phyloP scores from a whole-genome alignment of 1,139 yeast species.

The Suhomyces chickasaworum region DNA sequence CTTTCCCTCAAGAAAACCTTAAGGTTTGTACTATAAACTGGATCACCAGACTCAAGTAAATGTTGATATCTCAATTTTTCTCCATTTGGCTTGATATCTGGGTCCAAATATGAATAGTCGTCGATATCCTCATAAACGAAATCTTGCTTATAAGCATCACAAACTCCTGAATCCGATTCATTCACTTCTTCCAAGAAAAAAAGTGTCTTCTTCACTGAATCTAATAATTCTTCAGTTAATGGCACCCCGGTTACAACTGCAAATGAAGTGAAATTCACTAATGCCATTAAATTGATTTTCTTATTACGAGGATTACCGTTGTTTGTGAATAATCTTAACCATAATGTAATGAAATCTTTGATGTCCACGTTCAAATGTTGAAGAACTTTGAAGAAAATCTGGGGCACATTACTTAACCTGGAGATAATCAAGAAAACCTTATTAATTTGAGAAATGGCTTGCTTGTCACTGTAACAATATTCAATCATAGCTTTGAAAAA shows the following conservation, averaged over 20 bases:
- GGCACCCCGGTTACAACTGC: conserved; percentile 32
- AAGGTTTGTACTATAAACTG: conserved; percentile 58
- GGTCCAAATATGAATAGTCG: conserved; percentile 50
- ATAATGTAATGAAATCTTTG: conserved; percentile 28
- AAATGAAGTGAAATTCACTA: conserved; percentile 43
- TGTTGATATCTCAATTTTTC: conserved; percentile 58
- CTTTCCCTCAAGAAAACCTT: conserved; percentile 25
- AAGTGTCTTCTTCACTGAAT: conserved; percentile 55
- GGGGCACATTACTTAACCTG: conserved; percentile 53
- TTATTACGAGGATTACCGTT: conserved; percentile 70
- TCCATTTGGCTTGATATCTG: conserved; percentile 53
- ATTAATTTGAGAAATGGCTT: conserved; percentile 49
- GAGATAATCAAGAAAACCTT: conserved; percentile 57
- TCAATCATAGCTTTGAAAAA: conserved; percentile 48
- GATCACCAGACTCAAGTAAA: conserved; percentile 52
- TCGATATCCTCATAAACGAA: conserved; percentile 55
- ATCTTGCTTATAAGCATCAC: conserved; percentile 63
- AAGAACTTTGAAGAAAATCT: conserved; percentile 42
- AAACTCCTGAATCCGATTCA: conserved; percentile 59
- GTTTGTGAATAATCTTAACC: conserved; percentile 45
- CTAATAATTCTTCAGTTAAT: conserved; percentile 28
- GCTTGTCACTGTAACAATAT: conserved; percentile 51
- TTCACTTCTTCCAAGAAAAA: conserved; percentile 73
- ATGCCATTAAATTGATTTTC: conserved; percentile 64
- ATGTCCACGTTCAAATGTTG: conserved; percentile 32